Evolutionary conservation across 345 rosid species (phyloP).

Genomic region (Euphorbia tirucalli): DNA sequence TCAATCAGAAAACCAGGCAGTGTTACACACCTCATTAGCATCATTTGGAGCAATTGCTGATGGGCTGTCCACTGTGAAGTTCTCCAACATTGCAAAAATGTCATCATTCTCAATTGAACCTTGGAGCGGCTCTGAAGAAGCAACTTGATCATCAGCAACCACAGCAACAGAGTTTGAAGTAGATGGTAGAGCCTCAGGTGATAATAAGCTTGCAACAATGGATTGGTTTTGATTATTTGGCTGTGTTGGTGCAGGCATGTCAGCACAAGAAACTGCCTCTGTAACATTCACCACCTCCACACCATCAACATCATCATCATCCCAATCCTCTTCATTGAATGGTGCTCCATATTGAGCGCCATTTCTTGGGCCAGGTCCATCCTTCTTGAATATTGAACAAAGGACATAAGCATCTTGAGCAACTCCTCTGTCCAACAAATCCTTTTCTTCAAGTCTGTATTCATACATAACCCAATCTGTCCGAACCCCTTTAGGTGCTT

Average conservation of each 20-base stretch:
- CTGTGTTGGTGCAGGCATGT: background rate
- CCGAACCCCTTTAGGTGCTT: slow-evolving; percentile 43
- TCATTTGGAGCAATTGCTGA: slow-evolving; percentile 3
- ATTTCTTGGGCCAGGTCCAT: slow-evolving; percentile 67
- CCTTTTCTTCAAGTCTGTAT: slow-evolving; percentile 52
- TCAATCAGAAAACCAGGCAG: background rate
- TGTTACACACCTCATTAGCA: slow-evolving; percentile 23
- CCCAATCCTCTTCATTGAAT: slow-evolving; percentile 73
- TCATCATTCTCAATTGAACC: slow-evolving; percentile 15
- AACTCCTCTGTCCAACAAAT: slow-evolving; percentile 34
- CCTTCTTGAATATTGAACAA: slow-evolving; percentile 55
- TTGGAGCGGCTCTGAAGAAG: slow-evolving; percentile 18
- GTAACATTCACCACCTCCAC: slow-evolving; percentile 18
- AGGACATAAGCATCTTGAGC: slow-evolving; percentile 56
- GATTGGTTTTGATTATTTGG: slow-evolving; percentile 18
- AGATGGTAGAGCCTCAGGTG: slow-evolving; percentile 25
- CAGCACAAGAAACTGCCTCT: slow-evolving; percentile 15
- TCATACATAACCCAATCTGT: slow-evolving; percentile 93
- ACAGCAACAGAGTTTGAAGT: background rate
- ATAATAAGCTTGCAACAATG: slow-evolving; percentile 23
- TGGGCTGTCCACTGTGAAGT: slow-evolving; percentile 26
- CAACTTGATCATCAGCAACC: slow-evolving; percentile 3
- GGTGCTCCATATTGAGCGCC: slow-evolving; percentile 84
- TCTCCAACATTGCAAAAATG: slow-evolving; percentile 28
- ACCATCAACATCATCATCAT: slow-evolving; percentile 38